These are phyloP conservation scores for Cryptococcus depauperatus DNA, from an alignment of 1,284 basidiomycete genomes.

Conservation along the genomic window DNA sequence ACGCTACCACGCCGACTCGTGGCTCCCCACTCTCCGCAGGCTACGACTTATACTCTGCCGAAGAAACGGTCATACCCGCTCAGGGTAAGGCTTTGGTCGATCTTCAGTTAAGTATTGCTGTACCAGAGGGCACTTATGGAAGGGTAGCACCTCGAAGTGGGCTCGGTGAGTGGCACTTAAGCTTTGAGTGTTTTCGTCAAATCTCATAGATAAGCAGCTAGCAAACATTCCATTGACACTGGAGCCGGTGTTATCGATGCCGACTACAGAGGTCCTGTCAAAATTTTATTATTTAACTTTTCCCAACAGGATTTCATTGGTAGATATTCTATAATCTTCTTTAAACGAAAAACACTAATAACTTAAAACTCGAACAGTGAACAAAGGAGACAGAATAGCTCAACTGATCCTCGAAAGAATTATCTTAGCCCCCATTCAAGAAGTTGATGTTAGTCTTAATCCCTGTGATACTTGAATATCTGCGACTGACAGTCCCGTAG, in stretches of 20 bases:
- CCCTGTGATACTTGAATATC: no score
- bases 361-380: slow-evolving; percentile 56
- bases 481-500: slow-evolving; percentile 45
- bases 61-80: slow-evolving; percentile 68
- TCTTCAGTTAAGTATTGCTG: slow-evolving; percentile 91
- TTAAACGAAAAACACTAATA: no score
- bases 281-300: slow-evolving; percentile 88
- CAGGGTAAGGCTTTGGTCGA: slow-evolving; percentile 83
- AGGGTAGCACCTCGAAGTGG: slow-evolving; percentile 95
- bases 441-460: slow-evolving; percentile 62
- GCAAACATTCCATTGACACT: slow-evolving; percentile 95
- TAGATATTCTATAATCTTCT: slow-evolving; percentile 44
- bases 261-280: slow-evolving; percentile 88
- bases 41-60: slow-evolving; percentile 87
- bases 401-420: slow-evolving; percentile 93
- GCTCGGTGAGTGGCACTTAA: slow-evolving; percentile 55
- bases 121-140: slow-evolving; percentile 89
- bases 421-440: slow-evolving; percentile 72
- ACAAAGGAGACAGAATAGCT: slow-evolving; percentile 87
- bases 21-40: slow-evolving; percentile 83
- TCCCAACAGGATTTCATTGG: slow-evolving; percentile 82
- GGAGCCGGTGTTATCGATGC: slow-evolving; percentile 96
- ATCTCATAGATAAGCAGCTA: slow-evolving; percentile 53
- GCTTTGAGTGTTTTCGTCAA: not conserved
- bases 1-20: slow-evolving; percentile 78